Conservation (phyloP, 192 early-diverging fungal genomes). For the Gaertneriomyces sp. region DNA sequence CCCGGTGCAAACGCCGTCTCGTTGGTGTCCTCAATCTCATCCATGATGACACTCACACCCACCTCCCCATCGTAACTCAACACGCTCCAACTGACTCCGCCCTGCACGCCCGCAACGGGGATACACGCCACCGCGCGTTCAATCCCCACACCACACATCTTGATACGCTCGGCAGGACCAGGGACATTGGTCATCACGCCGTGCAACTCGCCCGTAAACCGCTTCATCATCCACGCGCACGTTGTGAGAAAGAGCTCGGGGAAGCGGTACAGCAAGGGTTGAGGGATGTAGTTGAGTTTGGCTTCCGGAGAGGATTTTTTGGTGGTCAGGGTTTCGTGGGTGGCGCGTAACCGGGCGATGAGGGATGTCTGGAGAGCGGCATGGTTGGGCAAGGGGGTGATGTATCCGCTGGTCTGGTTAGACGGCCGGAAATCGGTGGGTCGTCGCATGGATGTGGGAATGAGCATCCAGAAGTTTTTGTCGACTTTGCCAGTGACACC, state of each 20-base stretch:
- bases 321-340: constrained; percentile 20
- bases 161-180: constrained; percentile 21
- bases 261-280: constrained; percentile 5
- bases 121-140: constrained; percentile 28
- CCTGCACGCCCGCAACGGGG: constrained; percentile 22
- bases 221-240: background rate
- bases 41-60: constrained; percentile 28
- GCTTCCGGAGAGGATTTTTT: constrained; percentile 27
- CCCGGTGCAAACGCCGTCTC: constrained; percentile 13
- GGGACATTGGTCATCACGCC: constrained; percentile 44
- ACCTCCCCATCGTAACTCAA: constrained; percentile 33
- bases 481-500: constrained; percentile 7
- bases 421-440: constrained; percentile 19
- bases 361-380: background rate
- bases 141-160: constrained; percentile 26
- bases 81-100: constrained; percentile 26
- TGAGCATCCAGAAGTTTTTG: constrained; percentile 30
- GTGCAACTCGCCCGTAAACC: constrained; percentile 10
- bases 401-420: constrained; percentile 30
- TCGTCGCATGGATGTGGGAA: constrained; percentile 32
- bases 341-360: constrained; percentile 7
- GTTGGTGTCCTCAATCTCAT: constrained; percentile 15
- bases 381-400: constrained; percentile 18
- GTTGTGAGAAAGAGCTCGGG: constrained; percentile 17
- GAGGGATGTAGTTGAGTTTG: constrained; percentile 15